phyloP scores from a whole-genome alignment of 2,329 filamentous ascomycete genomes.

The Nothopassalora personata region DNA sequence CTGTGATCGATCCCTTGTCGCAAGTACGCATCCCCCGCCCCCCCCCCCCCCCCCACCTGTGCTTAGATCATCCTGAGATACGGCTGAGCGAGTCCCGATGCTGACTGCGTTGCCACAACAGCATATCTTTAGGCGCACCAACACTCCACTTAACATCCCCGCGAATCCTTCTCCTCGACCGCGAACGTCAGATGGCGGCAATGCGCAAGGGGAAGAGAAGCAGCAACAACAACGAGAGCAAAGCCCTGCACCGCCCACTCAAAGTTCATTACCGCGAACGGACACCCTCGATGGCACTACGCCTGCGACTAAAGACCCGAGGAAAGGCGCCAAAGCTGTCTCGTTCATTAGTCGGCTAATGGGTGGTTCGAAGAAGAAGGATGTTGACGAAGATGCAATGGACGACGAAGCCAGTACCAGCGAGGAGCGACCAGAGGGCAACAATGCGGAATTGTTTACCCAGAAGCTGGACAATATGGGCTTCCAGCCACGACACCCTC shows the following conservation, averaged over 20 bases:
- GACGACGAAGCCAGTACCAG: constrained; percentile 57
- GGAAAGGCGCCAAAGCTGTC: constrained; percentile 69
- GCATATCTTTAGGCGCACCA: constrained; percentile 61
- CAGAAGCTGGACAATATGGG: constrained; percentile 65
- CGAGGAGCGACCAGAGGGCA: constrained; percentile 67
- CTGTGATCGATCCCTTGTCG: constrained; percentile 61
- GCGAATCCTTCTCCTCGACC: constrained; percentile 42
- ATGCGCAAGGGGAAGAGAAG: constrained; percentile 19
- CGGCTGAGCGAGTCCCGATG: constrained; percentile 3
- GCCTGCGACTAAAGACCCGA: constrained; percentile 48
- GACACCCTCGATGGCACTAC: constrained; percentile 19
- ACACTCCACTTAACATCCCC: constrained; percentile 51
- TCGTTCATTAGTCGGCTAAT: constrained; percentile 89
- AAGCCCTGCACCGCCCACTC: constrained; percentile 13
- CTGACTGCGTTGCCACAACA: constrained; percentile 27
- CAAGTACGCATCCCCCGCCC: constrained; percentile 55
- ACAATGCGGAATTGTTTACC: constrained; percentile 76
- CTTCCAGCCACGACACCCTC: constrained; percentile 80
- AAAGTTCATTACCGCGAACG: constrained; percentile 13
- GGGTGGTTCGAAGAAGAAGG: constrained; percentile 67
- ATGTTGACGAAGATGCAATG: constrained; percentile 37
- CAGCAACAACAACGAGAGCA: constrained; percentile 10
- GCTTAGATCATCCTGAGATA: not conserved
- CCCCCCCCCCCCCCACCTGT: constrained; percentile 4
- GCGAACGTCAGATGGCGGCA: constrained; percentile 28